Conservation (phyloP, 768 basidiomycete genomes). For the Auriscalpium microsporum region DNA sequence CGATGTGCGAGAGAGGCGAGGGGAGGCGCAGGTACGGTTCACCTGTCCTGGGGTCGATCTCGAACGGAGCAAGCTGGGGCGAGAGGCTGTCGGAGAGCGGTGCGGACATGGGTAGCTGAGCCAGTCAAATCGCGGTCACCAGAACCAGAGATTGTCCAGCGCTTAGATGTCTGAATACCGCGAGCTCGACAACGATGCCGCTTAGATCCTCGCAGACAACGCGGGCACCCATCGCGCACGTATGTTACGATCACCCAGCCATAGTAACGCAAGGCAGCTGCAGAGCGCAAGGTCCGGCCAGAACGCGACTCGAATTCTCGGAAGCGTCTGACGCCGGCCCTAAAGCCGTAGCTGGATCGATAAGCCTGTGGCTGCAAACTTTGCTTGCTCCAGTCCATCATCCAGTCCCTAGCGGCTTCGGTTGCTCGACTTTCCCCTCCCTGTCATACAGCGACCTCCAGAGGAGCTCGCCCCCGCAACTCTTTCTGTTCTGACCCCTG, state of each 20-base stretch:
- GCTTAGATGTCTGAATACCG: too few relatives aligned
- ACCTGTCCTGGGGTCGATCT: constrained; percentile 32
- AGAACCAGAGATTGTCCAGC: too few relatives aligned
- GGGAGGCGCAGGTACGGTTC: constrained; percentile 51
- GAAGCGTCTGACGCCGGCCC: not conserved
- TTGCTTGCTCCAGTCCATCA: not conserved
- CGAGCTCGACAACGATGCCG: too few relatives aligned
- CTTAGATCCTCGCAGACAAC: too few relatives aligned
- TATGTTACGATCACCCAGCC: not conserved
- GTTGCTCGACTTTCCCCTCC: constrained; percentile 1
- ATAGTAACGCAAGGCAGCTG: too few relatives aligned
- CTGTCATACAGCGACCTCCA: not conserved
- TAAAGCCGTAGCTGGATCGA: not conserved
- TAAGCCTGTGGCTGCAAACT: not conserved
- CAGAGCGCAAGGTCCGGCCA: not conserved
- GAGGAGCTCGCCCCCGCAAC: not conserved
- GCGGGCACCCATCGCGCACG: not conserved
- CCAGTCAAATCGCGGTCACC: too few relatives aligned
- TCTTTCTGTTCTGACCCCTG: constrained; percentile 18
- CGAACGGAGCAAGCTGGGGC: constrained; percentile 14
- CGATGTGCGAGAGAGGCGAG: constrained; percentile 41
- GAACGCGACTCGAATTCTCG: not conserved
- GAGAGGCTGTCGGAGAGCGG: not conserved
- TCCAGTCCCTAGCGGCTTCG: constrained; percentile 5
- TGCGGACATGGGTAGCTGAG: not conserved